These are phyloP conservation scores for Gamarada debralockiae DNA, from an alignment of 495 filamentous ascomycete genomes.

Conservation along the genomic window DNA sequence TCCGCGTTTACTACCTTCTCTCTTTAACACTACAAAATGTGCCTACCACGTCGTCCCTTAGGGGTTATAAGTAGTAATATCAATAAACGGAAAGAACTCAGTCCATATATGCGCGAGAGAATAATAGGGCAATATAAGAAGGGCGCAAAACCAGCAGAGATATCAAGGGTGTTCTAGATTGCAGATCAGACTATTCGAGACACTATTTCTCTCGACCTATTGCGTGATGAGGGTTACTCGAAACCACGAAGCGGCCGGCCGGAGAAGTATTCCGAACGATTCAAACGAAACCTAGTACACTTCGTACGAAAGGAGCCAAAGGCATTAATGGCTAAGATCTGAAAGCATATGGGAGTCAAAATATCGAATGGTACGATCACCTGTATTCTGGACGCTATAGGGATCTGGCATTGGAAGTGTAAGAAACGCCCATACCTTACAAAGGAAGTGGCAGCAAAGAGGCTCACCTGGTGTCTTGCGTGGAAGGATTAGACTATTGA, in stretches of 20 bases:
- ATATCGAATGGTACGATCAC: conserved; percentile 1
- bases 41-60: background rate
- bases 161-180: background rate
- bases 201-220: background rate
- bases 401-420: background rate
- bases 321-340: background rate
- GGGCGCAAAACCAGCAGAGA: background rate
- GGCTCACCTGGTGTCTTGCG: conserved; percentile 7
- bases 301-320: conserved; percentile 2
- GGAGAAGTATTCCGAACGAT: background rate
- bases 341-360: background rate
- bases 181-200: background rate
- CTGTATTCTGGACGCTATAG: background rate
- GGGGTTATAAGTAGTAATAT: background rate
- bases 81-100: background rate
- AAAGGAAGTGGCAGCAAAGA: conserved; percentile 13
- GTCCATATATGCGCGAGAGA: background rate
- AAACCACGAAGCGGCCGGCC: background rate
- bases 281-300: background rate
- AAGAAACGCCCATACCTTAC: conserved; percentile 7
- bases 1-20: background rate
- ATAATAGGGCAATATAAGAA: too few species aligned
- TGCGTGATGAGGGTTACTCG: background rate
- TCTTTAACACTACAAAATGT: background rate
- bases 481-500: conserved; percentile 11